Base-by-base conservation (phyloP, 1,284 basidiomycete genomes). In the Irpex sp. region DNA sequence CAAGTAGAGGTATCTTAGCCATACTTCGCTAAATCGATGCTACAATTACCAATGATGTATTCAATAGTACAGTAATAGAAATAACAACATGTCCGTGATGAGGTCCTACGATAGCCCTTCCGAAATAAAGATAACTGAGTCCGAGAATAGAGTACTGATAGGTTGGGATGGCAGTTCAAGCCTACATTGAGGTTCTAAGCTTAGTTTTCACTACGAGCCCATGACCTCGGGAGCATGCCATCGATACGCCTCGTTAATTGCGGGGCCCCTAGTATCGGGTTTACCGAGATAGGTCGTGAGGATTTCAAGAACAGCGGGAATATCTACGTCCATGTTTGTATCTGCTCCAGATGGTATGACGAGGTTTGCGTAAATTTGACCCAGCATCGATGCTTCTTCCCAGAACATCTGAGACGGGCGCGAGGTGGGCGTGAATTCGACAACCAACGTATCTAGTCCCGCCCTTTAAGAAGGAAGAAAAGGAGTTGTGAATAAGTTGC, bases 321-420 rank as follows among this genome's bases (percentile, higher is more conserved):
- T 55, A 56, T 64, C 63, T 15, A 55, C 63, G 36, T 52, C 13
- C 63, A 61, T 64, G 55, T 64, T 57, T 13, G 52, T 63, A 9
- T 19, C 37, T 6, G n/a, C 51, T 15, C 21, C 55, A 7, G 55
- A 56, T 7, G 61, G 38, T 15, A 61, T 55, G 15, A 61, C n/a
- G 56, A 61, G n/a, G 21, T 40, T 58, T 2, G 63, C 63, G 37
- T 64, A 64, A 5, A 55, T 44, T 51, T 64, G 62, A 37, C 48
- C 48, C 31, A 64, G 59, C 13, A 64, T 31, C 8, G 54, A 55
- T 1, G 59, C 62, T 21, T 64, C 62, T 19, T 64, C 62, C 62
- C 62, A 64, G 59, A 64, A 64, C 62, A 64, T 64, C 55, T 47
- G 58, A 31, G 62, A 64, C 11, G 59, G 56, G n/a, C 13, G 44